A percentile compares a stretch with the other conserved stretches of the same genome.
phyloP scores from a whole-genome alignment of 768 basidiomycete genomes.

The Hysterangium stoloniferum region DNA sequence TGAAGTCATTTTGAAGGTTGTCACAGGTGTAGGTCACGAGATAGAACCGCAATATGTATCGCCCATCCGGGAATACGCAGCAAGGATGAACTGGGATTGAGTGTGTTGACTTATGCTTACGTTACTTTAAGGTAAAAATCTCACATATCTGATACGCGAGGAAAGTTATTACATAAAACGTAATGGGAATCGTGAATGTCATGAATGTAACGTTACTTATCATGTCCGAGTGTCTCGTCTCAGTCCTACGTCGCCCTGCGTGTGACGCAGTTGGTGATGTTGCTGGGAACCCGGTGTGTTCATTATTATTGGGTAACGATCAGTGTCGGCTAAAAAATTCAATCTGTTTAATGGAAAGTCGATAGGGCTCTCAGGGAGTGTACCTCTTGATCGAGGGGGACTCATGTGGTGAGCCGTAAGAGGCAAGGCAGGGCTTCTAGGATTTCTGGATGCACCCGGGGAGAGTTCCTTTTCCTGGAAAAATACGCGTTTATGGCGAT shows the following conservation, averaged over 20 bases:
- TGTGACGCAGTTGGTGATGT: background rate
- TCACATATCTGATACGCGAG: background rate
- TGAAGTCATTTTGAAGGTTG: conserved; percentile 86
- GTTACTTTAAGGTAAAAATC: background rate
- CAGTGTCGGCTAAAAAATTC: no score
- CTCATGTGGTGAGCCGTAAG: no score
- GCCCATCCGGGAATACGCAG: conserved; percentile 67
- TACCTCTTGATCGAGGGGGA: no score
- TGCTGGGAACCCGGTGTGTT: background rate
- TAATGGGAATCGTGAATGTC: background rate
- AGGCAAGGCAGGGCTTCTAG: no score
- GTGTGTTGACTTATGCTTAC: no score
- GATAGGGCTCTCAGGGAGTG: no score
- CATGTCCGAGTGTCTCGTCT: no score
- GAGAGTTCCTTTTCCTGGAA: no score
- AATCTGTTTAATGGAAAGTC: no score
- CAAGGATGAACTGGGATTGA: conserved; percentile 73
- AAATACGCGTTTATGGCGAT: no score
- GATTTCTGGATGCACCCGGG: no score
- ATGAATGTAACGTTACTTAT: background rate
- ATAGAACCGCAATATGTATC: conserved; percentile 66
- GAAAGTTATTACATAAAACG: background rate
- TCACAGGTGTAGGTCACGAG: conserved; percentile 72
- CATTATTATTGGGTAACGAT: background rate
- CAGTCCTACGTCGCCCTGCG: background rate